Percentiles rank a stretch among this genome's conserved stretches.
Evolutionary conservation across 768 basidiomycete species (phyloP).

Genomic region (Pholiota microspora): DNA sequence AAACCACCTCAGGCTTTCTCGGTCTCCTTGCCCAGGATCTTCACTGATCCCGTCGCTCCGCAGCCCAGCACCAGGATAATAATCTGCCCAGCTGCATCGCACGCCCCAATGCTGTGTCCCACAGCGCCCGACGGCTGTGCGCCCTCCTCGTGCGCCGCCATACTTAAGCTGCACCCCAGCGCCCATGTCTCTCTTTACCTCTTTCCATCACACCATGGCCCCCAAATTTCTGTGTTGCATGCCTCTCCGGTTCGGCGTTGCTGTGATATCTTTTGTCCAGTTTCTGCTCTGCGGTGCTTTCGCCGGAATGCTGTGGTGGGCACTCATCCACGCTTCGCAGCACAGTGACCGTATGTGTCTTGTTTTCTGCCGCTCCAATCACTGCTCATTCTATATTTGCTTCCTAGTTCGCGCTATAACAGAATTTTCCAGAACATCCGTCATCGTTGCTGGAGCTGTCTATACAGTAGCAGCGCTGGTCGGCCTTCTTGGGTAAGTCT

Average conservation of each 20-base stretch:
- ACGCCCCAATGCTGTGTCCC: not conserved
- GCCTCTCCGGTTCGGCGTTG: constrained; percentile 40
- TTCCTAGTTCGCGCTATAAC: constrained; percentile 24
- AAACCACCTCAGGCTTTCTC: too few relatives aligned
- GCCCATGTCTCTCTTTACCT: constrained; percentile 3
- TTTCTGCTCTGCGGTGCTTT: constrained; percentile 32
- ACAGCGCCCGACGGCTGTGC: not conserved
- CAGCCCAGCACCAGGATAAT: not conserved
- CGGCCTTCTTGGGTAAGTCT: constrained; percentile 31
- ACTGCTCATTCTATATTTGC: not conserved
- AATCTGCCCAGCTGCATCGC: not conserved
- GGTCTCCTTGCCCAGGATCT: not conserved
- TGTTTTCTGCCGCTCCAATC: not conserved
- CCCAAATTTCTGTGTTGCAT: constrained; percentile 42
- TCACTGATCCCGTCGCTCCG: not conserved
- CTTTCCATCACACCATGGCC: constrained; percentile 24
- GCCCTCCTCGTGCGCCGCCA: not conserved
- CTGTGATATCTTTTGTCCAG: constrained; percentile 38
- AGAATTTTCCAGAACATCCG: constrained; percentile 24
- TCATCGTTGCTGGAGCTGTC: constrained; percentile 30
- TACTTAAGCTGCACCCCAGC: not conserved
- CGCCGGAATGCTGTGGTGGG: constrained; percentile 32
- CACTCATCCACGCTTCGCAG: constrained; percentile 19
- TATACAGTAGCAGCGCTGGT: constrained; percentile 33
- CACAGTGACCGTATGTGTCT: constrained; percentile 20